These are phyloP conservation scores for Celoporthe dispersa DNA, from an alignment of 2,329 filamentous ascomycete genomes.

Conservation along the genomic window DNA sequence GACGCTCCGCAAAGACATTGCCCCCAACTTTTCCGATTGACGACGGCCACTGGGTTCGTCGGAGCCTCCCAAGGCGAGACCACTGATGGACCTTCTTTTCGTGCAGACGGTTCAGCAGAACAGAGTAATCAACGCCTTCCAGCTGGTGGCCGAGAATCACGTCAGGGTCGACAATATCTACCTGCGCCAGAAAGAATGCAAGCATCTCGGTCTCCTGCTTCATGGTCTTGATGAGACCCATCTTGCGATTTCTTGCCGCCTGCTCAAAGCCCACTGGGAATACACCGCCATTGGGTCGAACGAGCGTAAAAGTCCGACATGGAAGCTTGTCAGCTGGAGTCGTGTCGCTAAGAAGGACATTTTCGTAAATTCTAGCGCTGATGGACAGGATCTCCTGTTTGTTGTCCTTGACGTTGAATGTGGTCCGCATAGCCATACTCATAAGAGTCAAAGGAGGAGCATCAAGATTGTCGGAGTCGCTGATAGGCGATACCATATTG, in stretches of 20 bases:
- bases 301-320: constrained; percentile 87
- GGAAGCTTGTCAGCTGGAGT: constrained; percentile 87
- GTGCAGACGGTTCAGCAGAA: constrained; percentile 82
- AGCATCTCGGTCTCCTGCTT: constrained; percentile 85
- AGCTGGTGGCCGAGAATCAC: constrained; percentile 92
- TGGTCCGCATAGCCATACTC: constrained; percentile 87
- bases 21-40: constrained; percentile 84
- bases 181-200: constrained; percentile 84
- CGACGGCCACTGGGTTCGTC: constrained; percentile 82
- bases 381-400: constrained; percentile 95
- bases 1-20: constrained; percentile 91
- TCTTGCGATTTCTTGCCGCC: constrained; percentile 71
- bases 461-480: constrained; percentile 80
- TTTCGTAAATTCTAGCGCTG: constrained; percentile 90
- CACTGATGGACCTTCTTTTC: constrained; percentile 92
- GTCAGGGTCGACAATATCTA: constrained; percentile 89
- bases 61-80: constrained; percentile 89
- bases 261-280: constrained; percentile 90
- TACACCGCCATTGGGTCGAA: constrained; percentile 75
- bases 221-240: constrained; percentile 77
- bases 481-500: constrained; percentile 71
- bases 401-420: constrained; percentile 88
- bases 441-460: constrained; percentile 91
- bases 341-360: constrained; percentile 83
- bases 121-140: constrained; percentile 96